Evolutionary conservation across 768 basidiomycete species (phyloP).

Genomic region (Suillus spraguei): DNA sequence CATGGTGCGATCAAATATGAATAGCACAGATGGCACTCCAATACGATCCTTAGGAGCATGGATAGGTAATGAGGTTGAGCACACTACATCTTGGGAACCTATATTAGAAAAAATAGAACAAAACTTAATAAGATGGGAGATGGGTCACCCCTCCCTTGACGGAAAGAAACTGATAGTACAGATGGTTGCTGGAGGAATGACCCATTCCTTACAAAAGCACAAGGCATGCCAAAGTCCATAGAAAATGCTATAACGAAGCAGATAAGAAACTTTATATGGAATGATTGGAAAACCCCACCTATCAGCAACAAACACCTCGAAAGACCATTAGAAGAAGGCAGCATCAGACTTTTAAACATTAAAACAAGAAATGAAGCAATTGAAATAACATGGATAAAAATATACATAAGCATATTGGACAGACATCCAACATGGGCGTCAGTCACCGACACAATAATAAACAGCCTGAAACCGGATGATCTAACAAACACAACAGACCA

Average conservation of each 20-base stretch:
- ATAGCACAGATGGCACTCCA: constrained; percentile 2
- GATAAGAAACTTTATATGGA: constrained; percentile 17
- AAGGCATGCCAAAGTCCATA: constrained; percentile 38
- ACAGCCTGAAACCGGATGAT: neutral
- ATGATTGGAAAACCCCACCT: neutral
- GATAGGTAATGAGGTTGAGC: neutral
- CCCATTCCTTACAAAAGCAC: constrained; percentile 36
- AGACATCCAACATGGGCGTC: neutral
- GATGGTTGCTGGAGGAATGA: constrained; percentile 33
- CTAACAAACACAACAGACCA: neutral
- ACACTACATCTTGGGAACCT: constrained; percentile 3
- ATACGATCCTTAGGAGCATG: neutral
- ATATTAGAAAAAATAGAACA: constrained; percentile 11
- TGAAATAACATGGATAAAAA: neutral
- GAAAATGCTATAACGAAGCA: constrained; percentile 14
- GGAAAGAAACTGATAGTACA: constrained; percentile 23
- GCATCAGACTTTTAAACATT: constrained; percentile 15
- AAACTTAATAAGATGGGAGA: constrained; percentile 12
- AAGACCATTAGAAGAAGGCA: constrained; percentile 10
- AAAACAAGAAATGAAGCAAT: constrained; percentile 7
- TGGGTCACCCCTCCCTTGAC: neutral
- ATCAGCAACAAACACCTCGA: constrained; percentile 7
- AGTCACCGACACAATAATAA: neutral
- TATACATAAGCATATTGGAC: neutral
- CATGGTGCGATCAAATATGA: neutral